Conservation (phyloP, 2,329 filamentous ascomycete genomes). For the Colletotrichum sublineola region DNA sequence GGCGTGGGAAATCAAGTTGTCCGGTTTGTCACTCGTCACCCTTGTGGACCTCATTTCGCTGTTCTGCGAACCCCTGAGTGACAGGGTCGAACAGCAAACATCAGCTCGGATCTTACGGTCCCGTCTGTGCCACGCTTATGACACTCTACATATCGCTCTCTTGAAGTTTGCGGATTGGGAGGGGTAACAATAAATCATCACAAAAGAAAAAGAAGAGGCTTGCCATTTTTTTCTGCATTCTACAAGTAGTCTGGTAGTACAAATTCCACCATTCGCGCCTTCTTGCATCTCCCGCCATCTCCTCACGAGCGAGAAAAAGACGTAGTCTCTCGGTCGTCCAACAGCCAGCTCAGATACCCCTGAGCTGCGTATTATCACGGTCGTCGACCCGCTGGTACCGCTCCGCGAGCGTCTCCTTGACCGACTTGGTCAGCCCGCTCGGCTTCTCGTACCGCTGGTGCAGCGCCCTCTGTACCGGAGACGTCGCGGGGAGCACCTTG, state of each 20-base stretch:
- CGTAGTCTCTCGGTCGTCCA: neutral
- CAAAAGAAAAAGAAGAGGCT: constrained; percentile 33
- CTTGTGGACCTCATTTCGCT: neutral
- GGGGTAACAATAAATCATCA: neutral
- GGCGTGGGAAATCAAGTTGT: neutral
- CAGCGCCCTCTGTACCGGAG: constrained; percentile 63
- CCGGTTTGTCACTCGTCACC: neutral
- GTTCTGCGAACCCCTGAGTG: constrained; percentile 28
- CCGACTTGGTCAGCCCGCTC: constrained; percentile 59
- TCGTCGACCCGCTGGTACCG: constrained; percentile 65
- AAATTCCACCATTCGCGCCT: constrained; percentile 12
- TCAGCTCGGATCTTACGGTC: neutral
- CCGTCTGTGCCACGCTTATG: constrained; percentile 14
- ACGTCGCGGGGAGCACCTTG: constrained; percentile 54
- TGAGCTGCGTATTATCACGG: constrained; percentile 60
- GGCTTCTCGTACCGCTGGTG: constrained; percentile 65
- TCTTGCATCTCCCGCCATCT: constrained; percentile 9
- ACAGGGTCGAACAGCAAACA: neutral
- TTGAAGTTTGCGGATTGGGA: neutral
- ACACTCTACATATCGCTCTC: neutral
- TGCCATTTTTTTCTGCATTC: constrained; percentile 31
- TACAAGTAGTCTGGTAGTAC: constrained; percentile 40
- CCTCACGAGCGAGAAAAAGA: neutral
- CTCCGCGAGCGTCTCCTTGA: constrained; percentile 67
- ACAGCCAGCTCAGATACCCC: constrained; percentile 48